Conservation (phyloP, 306 rosid species). For the Fragaria iinumae region DNA sequence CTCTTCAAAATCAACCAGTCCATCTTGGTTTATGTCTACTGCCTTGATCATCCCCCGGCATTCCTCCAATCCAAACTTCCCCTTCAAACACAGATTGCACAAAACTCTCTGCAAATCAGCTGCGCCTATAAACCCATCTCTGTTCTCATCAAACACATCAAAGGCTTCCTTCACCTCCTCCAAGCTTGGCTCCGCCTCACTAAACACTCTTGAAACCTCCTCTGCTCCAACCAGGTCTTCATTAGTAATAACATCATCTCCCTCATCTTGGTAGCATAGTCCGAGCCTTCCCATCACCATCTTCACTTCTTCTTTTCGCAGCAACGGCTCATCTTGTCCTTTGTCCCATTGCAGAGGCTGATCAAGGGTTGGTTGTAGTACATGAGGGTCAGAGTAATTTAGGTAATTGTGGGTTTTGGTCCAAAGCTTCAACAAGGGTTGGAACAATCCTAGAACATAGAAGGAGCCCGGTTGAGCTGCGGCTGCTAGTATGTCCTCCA, state of each 20-base stretch:
- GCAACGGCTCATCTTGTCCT: constrained; percentile 11
- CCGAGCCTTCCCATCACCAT: constrained; percentile 40
- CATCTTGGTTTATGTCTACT: constrained; percentile 45
- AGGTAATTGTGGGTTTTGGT: constrained; percentile 10
- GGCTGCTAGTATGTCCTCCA: constrained; percentile 17
- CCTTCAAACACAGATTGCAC: constrained; percentile 33
- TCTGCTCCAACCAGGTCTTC: constrained; percentile 14
- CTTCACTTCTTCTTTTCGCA: constrained; percentile 37
- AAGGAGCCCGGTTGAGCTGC: constrained; percentile 10
- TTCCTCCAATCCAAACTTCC: constrained; percentile 16
- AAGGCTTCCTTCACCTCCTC: constrained; percentile 50
- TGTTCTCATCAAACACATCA: constrained; percentile 50
- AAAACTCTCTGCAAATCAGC: constrained; percentile 38
- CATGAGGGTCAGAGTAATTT: neutral
- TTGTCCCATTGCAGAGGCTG: neutral
- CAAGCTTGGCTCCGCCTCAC: constrained; percentile 37
- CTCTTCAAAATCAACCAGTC: constrained; percentile 38
- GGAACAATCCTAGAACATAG: neutral
- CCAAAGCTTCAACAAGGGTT: constrained; percentile 23
- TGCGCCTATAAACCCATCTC: constrained; percentile 48
- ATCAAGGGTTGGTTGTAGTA: neutral
- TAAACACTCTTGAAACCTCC: constrained; percentile 31
- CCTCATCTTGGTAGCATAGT: constrained; percentile 7
- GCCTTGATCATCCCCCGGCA: constrained; percentile 42
- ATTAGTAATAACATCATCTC: neutral